Base-by-base conservation (phyloP, 2,329 filamentous ascomycete genomes). In the Scorias spongiosa region DNA sequence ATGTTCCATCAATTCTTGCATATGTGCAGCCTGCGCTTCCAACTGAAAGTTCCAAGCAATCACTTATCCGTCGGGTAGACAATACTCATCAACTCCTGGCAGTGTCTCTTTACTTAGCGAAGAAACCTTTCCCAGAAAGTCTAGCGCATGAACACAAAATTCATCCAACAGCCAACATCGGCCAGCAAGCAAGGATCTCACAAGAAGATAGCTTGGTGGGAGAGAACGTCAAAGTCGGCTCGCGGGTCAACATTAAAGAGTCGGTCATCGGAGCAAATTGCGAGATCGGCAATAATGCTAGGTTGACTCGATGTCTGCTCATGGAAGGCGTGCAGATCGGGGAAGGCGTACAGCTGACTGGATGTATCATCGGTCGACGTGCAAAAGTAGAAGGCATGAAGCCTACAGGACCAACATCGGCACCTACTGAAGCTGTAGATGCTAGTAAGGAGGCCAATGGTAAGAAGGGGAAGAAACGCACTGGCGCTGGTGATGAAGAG, bases 281-380 rank as follows among this genome's bases (percentile, higher is more conserved):
- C 60, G 81, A 84, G 54, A 89, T 98, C 50, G 79, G 80, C 49
- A 79, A 81, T 52, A 86, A 87, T n/a, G 86, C 83, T 28, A 84
- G 88, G 51, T 66, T 98, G 39, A 80, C 78, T n/a, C 76, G 88
- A 50, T 96, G 89, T 62, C 64, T 96, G 40, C 67, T 96, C 15
- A 95, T 96, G 86, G 89, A 96, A 48, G 85, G 85, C 2, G 88
- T 84, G 1, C 79, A 84, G 7, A 74, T 98, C 10, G 88, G 85
- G 11, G 83, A 85, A 54, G 81, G 82, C 38, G 88, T 81, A 57
- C 86, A 86, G 61, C 68, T 96, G 42, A 91, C 84, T 1, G 84
- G 84, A 17, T 95, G 88, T 57, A 84, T 96, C 29, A 66, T 96
- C 36, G 91, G 91, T 4, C 77, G 81, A 56, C 69, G 85, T 48